Evolutionary conservation across 1,284 basidiomycete genomes (phyloP).

Genomic region (Rhodotorula sp.): DNA sequence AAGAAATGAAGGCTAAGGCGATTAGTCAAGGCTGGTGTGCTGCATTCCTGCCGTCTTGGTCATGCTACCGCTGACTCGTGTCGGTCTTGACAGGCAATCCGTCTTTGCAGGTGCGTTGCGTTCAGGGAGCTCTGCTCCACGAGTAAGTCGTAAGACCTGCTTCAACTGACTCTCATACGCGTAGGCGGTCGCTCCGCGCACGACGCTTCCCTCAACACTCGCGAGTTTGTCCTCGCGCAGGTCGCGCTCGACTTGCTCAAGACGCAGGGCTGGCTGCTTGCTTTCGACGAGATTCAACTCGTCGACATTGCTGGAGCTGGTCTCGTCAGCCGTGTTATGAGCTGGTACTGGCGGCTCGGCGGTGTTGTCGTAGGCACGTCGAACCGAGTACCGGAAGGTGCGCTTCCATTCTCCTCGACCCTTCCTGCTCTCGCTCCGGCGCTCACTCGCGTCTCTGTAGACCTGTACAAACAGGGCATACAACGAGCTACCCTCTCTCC

Average conservation of each 20-base stretch:
- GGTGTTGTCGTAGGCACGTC: conserved; percentile 61
- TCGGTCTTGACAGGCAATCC: conserved; percentile 2
- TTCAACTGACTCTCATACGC: conserved; percentile 38
- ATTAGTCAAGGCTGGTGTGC: conserved; percentile 41
- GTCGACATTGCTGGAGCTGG: conserved; percentile 58
- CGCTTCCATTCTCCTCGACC: not conserved
- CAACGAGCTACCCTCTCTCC: conserved; percentile 59
- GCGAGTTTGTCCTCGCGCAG: conserved; percentile 48
- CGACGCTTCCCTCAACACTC: conserved; percentile 51
- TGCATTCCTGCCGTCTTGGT: too few relatives aligned
- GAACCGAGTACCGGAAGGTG: conserved; percentile 47
- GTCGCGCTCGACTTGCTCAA: conserved; percentile 57
- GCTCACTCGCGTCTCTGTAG: conserved; percentile 9
- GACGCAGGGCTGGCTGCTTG: conserved; percentile 58
- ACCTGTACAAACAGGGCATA: conserved; percentile 68
- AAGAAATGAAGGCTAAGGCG: conserved; percentile 44
- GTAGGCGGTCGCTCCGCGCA: conserved; percentile 50
- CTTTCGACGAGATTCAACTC: conserved; percentile 70
- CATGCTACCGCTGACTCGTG: not conserved
- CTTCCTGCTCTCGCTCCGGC: too few relatives aligned
- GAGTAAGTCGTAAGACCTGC: conserved; percentile 36
- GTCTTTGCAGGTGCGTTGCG: conserved; percentile 12
- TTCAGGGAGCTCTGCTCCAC: conserved; percentile 11
- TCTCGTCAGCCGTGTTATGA: conserved; percentile 65
- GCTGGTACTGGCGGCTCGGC: conserved; percentile 72